Evolutionary conservation across 805 yeast species (phyloP), one percentile per base, ranked within the genome.

Genomic region (Metschnikowia henanensis): DNA sequence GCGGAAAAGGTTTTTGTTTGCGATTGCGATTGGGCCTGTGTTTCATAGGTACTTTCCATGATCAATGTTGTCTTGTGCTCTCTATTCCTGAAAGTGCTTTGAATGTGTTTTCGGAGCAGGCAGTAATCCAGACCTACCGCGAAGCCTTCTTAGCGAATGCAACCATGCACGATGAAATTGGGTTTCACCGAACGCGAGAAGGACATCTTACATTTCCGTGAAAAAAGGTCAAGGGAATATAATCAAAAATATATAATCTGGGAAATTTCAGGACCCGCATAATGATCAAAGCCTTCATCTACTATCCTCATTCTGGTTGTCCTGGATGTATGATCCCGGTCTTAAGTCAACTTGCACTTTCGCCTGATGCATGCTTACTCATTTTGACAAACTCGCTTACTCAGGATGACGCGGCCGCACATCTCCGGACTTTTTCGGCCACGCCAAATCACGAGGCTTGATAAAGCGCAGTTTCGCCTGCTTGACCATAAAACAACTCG

Each of bases 401-500:
- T 29, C 36, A 41, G 20, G 22, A 16, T 19, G 16, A 35, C 30
- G 45, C 37, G 37, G 41, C 13, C 37, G 45, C 45, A 22, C 37
- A 18, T 21, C 18, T 21, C 32, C 26, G 26, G 31, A 25, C 45
- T 41, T 21, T 34, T 25, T 19, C 35, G 36, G 39, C 36, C 32
- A 35, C 39, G 25, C 32, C 45, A 41, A 21, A 20, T 30, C 39
- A 31, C 45, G 33, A 35, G 36, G 3, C 12, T 13, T 23, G 12
- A 9, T 23, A 23, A 5, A 23, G 26, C 26, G 2, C 12, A 13
- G 4, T 13, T 23, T 13, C 12, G 12, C 26, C 26, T 26, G 28
- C 25, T 38, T 16, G 17, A 30, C 15, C 12, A 9, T 13, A 30
- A 30, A 30, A 30, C 10, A n/a, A 10, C 18, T 17, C 18, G 12